Evolutionary conservation across 495 filamentous ascomycete genomes (phyloP).

Genomic region (Podospora pseudopauciseta): DNA sequence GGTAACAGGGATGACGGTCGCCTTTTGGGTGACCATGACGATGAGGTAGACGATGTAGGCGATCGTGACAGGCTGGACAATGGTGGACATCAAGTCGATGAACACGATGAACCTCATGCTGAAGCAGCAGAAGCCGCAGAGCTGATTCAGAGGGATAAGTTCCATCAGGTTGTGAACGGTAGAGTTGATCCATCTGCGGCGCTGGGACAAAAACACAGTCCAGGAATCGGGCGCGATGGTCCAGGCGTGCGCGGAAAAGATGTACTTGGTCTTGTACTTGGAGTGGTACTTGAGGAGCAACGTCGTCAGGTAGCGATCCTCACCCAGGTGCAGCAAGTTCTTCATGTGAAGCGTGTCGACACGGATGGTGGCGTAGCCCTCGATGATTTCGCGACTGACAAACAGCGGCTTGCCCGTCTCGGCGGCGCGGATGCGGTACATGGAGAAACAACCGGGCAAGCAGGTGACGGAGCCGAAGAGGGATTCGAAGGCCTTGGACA

Average conservation of each 20-base stretch:
- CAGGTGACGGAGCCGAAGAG: conserved; percentile 97
- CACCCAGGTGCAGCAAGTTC: conserved; percentile 90
- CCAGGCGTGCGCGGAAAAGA: conserved; percentile 87
- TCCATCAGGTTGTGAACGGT: conserved; percentile 98
- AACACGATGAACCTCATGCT: conserved; percentile 99
- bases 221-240: conserved; percentile 94
- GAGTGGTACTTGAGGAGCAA: conserved; percentile 88
- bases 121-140: conserved; percentile 99
- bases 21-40: conserved; percentile 59
- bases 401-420: conserved; percentile 94
- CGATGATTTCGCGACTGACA: conserved; percentile 84
- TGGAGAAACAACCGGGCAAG: conserved; percentile 95
- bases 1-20: conserved; percentile 67
- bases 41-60: conserved; percentile 90
- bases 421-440: conserved; percentile 94
- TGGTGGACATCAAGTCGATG: conserved; percentile 83
- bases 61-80: conserved; percentile 89
- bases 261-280: conserved; percentile 97
- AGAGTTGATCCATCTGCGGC: conserved; percentile 99
- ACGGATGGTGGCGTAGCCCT: conserved; percentile 82
- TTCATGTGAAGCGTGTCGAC: conserved; percentile 99
- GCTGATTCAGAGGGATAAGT: conserved; percentile 84
- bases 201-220: conserved; percentile 92
- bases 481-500: conserved; percentile 97
- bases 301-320: conserved; percentile 95